Percentiles rank a stretch among this genome's conserved stretches.
These are phyloP conservation scores for Nicotiana otophora DNA, from an alignment of 257 asterid species.

Conservation along the genomic window DNA sequence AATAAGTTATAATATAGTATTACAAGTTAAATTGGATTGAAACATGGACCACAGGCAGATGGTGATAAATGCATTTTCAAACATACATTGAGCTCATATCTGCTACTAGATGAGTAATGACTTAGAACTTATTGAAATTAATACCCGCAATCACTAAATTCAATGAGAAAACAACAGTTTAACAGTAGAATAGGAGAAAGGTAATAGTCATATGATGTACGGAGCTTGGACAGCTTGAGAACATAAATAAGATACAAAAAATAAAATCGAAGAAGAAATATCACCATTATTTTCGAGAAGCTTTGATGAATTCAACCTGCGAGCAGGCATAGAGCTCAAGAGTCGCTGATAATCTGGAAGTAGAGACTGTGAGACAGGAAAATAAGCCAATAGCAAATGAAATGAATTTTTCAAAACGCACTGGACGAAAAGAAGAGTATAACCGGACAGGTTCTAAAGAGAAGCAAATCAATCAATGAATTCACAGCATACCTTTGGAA, in stretches of 20 bases:
- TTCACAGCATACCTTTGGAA: conserved; percentile 67
- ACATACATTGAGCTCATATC: not conserved
- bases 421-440: not conserved
- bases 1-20: too few relatives aligned
- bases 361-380: conserved; percentile 71
- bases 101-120: not conserved
- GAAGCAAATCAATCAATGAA: not conserved
- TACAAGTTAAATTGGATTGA: not conserved
- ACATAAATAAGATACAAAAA: conserved; percentile 2
- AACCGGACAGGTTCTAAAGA: not conserved
- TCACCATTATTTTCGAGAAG: conserved; percentile 87
- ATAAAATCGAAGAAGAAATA: not conserved
- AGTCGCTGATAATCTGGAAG: conserved; percentile 99
- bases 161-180: not conserved
- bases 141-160: not conserved
- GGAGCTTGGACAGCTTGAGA: not conserved
- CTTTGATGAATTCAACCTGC: conserved; percentile 94
- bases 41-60: not conserved
- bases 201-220: not conserved
- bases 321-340: conserved; percentile 87
- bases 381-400: conserved; percentile 27
- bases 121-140: not conserved
- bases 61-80: not conserved
- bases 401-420: conserved; percentile 9
- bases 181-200: not conserved